Evolutionary conservation across 2,329 filamentous ascomycete species (phyloP).

Genomic region (Hymenotorrendiella dingleyae): DNA sequence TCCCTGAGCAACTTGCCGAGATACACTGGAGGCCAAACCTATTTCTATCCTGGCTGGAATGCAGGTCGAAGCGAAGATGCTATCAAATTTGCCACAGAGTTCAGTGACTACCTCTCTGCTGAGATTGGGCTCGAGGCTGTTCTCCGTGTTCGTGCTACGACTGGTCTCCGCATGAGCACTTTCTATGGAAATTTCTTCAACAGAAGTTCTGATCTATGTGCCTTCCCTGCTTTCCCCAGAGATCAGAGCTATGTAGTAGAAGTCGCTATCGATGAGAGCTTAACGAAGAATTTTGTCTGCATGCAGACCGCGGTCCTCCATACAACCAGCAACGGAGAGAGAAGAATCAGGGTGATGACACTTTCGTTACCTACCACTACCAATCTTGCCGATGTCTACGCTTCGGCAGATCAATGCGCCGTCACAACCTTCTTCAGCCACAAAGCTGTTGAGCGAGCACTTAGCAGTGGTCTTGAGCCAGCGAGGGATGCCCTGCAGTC

Average conservation of each 20-base stretch:
- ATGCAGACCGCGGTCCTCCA: conserved; percentile 92
- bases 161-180: conserved; percentile 89
- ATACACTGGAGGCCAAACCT: conserved; percentile 96
- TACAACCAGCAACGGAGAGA: conserved; percentile 95
- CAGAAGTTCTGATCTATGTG: conserved; percentile 91
- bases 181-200: conserved; percentile 99
- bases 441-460: conserved; percentile 88
- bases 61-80: conserved; percentile 90
- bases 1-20: conserved; percentile 91
- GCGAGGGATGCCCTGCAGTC: conserved; percentile 85
- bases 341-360: conserved; percentile 90
- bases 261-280: conserved; percentile 92
- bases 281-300: conserved; percentile 87
- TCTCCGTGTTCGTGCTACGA: conserved; percentile 89
- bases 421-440: conserved; percentile 94
- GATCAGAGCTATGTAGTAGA: conserved; percentile 98
- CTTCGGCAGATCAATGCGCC: conserved; percentile 88
- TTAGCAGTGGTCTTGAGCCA: conserved; percentile 81
- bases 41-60: conserved; percentile 97
- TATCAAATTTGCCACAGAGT: conserved; percentile 95
- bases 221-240: conserved; percentile 94
- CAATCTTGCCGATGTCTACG: conserved; percentile 84
- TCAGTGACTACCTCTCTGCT: conserved; percentile 92
- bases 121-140: conserved; percentile 97
- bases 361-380: conserved; percentile 89